A percentile compares a stretch with the other conserved stretches of the same genome.
These are phyloP conservation scores for Botryobasidium botryosum DNA, from an alignment of 768 basidiomycete genomes.

Conservation along the genomic window DNA sequence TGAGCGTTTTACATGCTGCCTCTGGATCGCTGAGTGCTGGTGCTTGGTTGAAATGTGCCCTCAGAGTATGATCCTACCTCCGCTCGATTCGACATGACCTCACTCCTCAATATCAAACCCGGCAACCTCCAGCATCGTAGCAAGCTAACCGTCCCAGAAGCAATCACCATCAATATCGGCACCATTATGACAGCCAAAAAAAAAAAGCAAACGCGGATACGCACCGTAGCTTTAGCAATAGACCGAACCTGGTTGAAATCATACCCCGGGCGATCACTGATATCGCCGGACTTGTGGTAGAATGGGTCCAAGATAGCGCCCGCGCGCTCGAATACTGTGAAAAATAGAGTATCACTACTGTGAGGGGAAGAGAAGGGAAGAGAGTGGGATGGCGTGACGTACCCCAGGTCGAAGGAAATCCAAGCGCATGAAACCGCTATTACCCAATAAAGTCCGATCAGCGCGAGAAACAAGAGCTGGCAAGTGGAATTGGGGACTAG, in stretches of 20 bases:
- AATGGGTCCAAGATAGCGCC: conserved; percentile 76
- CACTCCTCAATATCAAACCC: conserved; percentile 17
- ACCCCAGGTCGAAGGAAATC: conserved; percentile 62
- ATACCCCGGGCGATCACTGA: conserved; percentile 63
- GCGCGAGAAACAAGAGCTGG: neutral
- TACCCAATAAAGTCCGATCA: too few relatives aligned
- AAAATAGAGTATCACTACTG: neutral
- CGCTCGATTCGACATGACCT: neutral
- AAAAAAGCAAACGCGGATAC: conserved; percentile 11
- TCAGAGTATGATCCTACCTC: too few relatives aligned
- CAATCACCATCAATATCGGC: too few relatives aligned
- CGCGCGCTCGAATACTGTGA: conserved; percentile 63
- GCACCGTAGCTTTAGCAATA: conserved; percentile 77
- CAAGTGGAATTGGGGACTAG: neutral
- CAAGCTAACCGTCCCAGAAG: conserved; percentile 39
- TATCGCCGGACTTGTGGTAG: conserved; percentile 77
- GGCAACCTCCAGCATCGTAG: conserved; percentile 52
- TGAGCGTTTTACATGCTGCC: too few relatives aligned
- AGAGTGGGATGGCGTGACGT: too few relatives aligned
- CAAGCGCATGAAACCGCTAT: conserved; percentile 65
- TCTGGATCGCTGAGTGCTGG: too few relatives aligned
- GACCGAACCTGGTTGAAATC: conserved; percentile 67
- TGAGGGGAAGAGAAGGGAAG: too few relatives aligned
- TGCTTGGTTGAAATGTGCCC: too few relatives aligned
- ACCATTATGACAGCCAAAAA: neutral